These are phyloP conservation scores for carrot (Daucus carota) DNA, from an alignment of 129 eudicot genomes.

Conservation along the genomic window DNA sequence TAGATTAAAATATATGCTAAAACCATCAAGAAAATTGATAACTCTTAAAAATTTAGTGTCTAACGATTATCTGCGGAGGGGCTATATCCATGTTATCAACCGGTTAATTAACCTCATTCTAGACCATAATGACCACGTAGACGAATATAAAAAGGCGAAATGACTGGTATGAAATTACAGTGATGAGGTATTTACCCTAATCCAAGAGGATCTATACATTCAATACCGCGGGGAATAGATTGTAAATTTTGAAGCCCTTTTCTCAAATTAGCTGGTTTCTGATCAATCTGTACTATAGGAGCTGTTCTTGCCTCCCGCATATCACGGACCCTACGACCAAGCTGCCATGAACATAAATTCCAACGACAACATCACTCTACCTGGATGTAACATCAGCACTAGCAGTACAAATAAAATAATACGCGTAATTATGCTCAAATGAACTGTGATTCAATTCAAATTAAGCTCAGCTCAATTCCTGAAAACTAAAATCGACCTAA, in stretches of 20 bases:
- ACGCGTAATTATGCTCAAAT: background rate
- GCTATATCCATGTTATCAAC: background rate
- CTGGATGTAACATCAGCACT: background rate
- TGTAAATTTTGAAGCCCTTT: constrained; percentile 60
- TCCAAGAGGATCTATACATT: constrained; percentile 90
- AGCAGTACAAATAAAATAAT: background rate
- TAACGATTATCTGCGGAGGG: background rate
- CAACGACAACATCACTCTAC: constrained; percentile 2
- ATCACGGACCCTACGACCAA: constrained; percentile 93
- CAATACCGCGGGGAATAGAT: constrained; percentile 88
- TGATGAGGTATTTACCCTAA: constrained; percentile 54
- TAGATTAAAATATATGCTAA: no score
- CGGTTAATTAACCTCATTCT: background rate
- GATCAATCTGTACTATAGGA: constrained; percentile 53
- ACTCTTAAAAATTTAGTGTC: background rate
- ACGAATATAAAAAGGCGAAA: background rate
- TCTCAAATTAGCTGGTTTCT: constrained; percentile 44
- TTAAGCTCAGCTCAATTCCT: background rate
- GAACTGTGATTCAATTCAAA: background rate
- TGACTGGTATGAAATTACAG: background rate
- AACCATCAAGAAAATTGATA: background rate
- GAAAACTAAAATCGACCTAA: background rate
- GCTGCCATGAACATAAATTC: constrained; percentile 42
- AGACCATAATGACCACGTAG: constrained; percentile 1
- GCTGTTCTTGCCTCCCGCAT: constrained; percentile 85